Conservation (phyloP, 2,329 filamentous ascomycete species). For the Colletotrichum truncatum region DNA sequence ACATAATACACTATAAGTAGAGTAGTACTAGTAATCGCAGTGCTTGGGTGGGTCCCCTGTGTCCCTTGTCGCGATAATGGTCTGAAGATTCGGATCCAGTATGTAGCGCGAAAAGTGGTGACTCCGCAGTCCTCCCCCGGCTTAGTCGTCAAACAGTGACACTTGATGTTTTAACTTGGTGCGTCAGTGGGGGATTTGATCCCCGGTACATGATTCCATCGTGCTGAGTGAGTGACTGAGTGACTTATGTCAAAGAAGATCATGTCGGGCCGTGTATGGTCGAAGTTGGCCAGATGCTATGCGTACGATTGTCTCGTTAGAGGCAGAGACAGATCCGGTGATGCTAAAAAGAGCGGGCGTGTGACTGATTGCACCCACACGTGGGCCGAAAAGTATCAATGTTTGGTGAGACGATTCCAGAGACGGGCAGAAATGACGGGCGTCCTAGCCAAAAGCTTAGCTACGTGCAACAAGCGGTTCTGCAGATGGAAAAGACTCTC, state of each 20-base stretch:
- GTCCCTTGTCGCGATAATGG: no score
- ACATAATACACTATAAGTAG: no score
- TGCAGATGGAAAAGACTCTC: not conserved
- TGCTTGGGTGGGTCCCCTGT: not conserved
- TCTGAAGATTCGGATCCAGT: not conserved
- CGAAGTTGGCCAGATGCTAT: no score
- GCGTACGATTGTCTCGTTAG: not conserved
- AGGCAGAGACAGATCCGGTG: not conserved
- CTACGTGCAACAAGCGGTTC: not conserved
- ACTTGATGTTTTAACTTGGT: not conserved
- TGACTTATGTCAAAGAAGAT: not conserved
- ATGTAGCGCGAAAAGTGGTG: not conserved
- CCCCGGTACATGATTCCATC: no score
- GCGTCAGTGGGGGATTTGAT: no score
- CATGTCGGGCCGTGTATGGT: not conserved
- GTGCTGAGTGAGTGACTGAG: no score
- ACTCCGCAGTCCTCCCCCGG: not conserved
- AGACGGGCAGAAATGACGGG: not conserved
- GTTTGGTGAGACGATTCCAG: not conserved
- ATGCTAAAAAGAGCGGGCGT: not conserved
- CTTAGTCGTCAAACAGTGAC: conserved; percentile 7
- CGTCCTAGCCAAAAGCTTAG: not conserved
- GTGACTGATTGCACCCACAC: not conserved
- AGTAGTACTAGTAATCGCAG: not conserved
- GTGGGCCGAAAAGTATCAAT: not conserved